Evolutionary conservation across 2,329 filamentous ascomycete species (phyloP), one percentile per base, ranked within the genome.

Genomic region (Fusarium sp.): DNA sequence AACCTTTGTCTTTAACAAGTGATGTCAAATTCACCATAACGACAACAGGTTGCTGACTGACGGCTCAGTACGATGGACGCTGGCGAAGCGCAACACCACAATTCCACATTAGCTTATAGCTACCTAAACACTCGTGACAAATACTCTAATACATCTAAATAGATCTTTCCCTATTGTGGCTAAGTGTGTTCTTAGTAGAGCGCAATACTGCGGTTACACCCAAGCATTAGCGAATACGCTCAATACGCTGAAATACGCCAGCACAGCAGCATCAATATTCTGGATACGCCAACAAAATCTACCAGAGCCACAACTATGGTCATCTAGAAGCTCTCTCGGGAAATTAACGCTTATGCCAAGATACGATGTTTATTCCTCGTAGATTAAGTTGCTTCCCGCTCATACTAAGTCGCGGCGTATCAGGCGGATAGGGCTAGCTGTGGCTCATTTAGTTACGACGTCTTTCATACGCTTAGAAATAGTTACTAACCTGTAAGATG

Each of bases 201-300:
- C 19, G 4, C 6, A 17, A 20, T 30, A 26, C 20, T 17, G 19
- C 39, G 19, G 13, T 37, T 39, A 32, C 22, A 37, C 19, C 41
- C 13, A 6, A 6, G 1, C 10, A 11, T 19, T 32, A n/a, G 24
- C 26, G 13, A 7, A 19, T 49, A 62, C 60, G 58, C 57, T 8
- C 10, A 20, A 49, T 67, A 67, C 64, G 63, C 63, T 6, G 0
- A 37, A 47, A 33, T 58, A 67, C 51, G 64, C 54, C 45, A 41
- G 17, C 22, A n/a, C 35, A 14, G 10, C 14, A 40, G 10, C 11
- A 20, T 14, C 13, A 7, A 8, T 17, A 17, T 5, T 22, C 26
- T n/a, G 10, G 17, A 20, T 62, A 55, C 41, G 58, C 41, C 24
- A 22, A 33, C 28, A 15, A 32, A 39, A 14, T 13, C 43, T 20